These are phyloP conservation scores for Nicotiana knightiana DNA, from an alignment of 257 asterid species.

Conservation along the genomic window DNA sequence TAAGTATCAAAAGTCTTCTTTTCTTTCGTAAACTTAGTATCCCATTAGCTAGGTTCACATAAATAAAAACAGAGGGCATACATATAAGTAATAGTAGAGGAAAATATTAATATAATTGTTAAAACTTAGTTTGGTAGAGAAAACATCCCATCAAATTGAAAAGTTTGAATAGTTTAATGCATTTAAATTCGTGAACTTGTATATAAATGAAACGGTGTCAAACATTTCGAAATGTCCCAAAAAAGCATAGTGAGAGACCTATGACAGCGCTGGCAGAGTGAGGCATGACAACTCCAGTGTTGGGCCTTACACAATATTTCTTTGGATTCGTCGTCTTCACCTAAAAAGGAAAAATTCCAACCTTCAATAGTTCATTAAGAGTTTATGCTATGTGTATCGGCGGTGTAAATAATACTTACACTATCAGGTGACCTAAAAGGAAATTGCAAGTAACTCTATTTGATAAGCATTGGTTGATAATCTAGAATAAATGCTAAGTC, in stretches of 20 bases:
- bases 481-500: no score
- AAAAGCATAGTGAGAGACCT: slow-evolving; percentile 27
- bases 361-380: not conserved
- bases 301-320: slow-evolving; percentile 70
- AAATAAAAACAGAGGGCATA: no score
- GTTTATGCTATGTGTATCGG: no score
- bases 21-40: no score
- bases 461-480: no score
- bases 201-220: not conserved
- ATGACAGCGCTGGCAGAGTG: slow-evolving; percentile 40
- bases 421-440: no score
- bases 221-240: not conserved
- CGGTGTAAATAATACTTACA: no score
- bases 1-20: no score
- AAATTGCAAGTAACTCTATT: no score
- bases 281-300: slow-evolving; percentile 58
- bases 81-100: not conserved
- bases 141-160: not conserved
- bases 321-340: slow-evolving; percentile 73
- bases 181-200: not conserved
- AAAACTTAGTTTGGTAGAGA: not conserved
- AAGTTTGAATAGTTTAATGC: not conserved
- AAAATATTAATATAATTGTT: not conserved
- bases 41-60: no score
- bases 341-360: slow-evolving; percentile 24